phyloP scores from a whole-genome alignment of 2,329 filamentous ascomycete genomes.

The Fusarium haematococcum region DNA sequence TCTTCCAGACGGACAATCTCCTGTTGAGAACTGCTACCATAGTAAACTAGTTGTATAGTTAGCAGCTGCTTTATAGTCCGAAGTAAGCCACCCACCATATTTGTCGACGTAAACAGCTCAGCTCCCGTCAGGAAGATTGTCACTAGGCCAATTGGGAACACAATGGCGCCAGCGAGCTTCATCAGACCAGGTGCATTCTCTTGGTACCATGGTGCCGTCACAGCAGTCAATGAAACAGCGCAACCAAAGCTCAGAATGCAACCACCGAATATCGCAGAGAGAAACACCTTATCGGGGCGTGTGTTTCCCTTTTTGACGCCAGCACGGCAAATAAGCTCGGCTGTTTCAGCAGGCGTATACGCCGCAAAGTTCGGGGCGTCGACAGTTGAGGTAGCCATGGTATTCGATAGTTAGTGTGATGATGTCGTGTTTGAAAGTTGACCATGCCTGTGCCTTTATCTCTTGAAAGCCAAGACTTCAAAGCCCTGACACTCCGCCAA shows the following conservation, averaged over 20 bases:
- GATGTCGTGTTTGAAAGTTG: not conserved
- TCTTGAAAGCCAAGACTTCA: not conserved
- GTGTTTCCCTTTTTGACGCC: conserved; percentile 34
- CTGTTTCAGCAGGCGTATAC: conserved; percentile 38
- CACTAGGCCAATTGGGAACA: conserved; percentile 39
- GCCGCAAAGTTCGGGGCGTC: conserved; percentile 10
- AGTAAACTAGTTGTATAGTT: conserved; percentile 23
- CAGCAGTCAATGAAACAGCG: conserved; percentile 33
- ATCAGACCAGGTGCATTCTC: conserved; percentile 39
- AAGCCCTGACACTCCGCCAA: not conserved
- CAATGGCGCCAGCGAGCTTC: conserved; percentile 36
- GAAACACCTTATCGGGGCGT: conserved; percentile 36
- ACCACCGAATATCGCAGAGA: conserved; percentile 35
- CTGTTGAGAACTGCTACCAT: conserved; percentile 37
- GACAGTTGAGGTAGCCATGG: not conserved
- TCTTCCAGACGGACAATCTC: conserved; percentile 34
- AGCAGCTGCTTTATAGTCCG: not conserved
- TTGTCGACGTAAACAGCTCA: conserved; percentile 38
- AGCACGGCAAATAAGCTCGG: conserved; percentile 35
- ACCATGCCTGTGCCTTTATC: not conserved
- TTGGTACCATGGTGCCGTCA: conserved; percentile 40
- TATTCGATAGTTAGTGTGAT: not conserved
- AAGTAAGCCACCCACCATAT: conserved; percentile 27
- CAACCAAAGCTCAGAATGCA: conserved; percentile 41
- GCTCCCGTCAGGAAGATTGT: conserved; percentile 37